These are phyloP conservation scores for Kodamaea leandrae DNA, from an alignment of 805 yeast species.

Conservation along the genomic window DNA sequence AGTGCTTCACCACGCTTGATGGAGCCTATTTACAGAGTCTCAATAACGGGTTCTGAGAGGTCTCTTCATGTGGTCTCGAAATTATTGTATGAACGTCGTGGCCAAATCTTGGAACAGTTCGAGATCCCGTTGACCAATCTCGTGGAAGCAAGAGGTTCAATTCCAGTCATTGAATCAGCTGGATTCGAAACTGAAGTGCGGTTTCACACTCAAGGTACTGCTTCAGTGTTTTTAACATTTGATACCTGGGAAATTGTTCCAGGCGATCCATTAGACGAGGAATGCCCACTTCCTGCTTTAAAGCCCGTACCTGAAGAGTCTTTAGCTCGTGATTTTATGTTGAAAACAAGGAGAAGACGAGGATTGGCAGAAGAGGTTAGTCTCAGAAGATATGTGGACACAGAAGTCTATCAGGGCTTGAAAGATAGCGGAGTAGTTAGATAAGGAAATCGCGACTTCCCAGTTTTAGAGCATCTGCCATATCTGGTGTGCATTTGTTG, in stretches of 20 bases:
- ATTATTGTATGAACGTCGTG: constrained; percentile 65
- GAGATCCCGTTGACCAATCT: constrained; percentile 76
- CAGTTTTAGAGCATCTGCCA: no score
- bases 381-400: constrained; percentile 64
- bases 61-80: constrained; percentile 49
- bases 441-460: no score
- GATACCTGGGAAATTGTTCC: constrained; percentile 77
- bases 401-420: constrained; percentile 53
- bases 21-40: constrained; percentile 75
- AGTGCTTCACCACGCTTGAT: constrained; percentile 74
- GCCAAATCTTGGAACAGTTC: constrained; percentile 42
- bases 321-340: constrained; percentile 82
- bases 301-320: constrained; percentile 70
- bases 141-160: constrained; percentile 53
- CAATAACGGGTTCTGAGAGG: constrained; percentile 51
- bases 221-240: constrained; percentile 64
- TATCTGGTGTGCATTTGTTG: neutral
- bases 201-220: constrained; percentile 73
- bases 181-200: constrained; percentile 89
- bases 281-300: constrained; percentile 61
- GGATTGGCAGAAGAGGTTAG: constrained; percentile 70
- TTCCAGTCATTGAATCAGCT: constrained; percentile 88
- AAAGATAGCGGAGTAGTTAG: constrained; percentile 42
- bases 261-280: constrained; percentile 83
- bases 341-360: constrained; percentile 86